These are phyloP conservation scores for Thuja plicata DNA, from an alignment of 83 land plant genomes.

Conservation along the genomic window DNA sequence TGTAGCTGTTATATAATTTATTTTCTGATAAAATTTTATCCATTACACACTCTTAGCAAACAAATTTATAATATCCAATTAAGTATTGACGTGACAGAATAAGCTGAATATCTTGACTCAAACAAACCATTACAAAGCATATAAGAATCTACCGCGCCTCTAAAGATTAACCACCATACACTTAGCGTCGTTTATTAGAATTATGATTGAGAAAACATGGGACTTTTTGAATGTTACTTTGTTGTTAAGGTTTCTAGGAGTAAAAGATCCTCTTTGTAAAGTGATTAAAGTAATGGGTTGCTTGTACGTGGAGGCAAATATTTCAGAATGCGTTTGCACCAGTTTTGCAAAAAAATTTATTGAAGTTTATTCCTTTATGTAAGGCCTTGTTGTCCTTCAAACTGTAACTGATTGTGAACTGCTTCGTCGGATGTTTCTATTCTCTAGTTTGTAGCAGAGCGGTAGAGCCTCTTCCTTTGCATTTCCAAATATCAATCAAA, in stretches of 20 bases:
- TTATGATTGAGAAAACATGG: background rate
- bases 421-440: too few relatives aligned
- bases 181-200: background rate
- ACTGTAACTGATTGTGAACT: too few relatives aligned
- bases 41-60: background rate
- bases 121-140: background rate
- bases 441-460: too few relatives aligned
- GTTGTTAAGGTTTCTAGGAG: background rate
- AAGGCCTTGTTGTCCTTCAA: background rate
- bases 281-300: background rate
- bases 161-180: background rate
- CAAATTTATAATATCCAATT: background rate
- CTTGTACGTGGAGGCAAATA: background rate
- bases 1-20: background rate
- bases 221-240: background rate
- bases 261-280: background rate
- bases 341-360: too few relatives aligned
- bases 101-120: background rate
- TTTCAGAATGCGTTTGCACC: background rate
- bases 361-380: background rate
- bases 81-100: background rate
- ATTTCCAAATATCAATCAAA: too few relatives aligned
- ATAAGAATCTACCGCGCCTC: background rate
- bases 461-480: too few relatives aligned
- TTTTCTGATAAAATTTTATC: background rate